These are phyloP conservation scores for Dendrothele bispora DNA, from an alignment of 768 basidiomycete genomes.

Conservation along the genomic window DNA sequence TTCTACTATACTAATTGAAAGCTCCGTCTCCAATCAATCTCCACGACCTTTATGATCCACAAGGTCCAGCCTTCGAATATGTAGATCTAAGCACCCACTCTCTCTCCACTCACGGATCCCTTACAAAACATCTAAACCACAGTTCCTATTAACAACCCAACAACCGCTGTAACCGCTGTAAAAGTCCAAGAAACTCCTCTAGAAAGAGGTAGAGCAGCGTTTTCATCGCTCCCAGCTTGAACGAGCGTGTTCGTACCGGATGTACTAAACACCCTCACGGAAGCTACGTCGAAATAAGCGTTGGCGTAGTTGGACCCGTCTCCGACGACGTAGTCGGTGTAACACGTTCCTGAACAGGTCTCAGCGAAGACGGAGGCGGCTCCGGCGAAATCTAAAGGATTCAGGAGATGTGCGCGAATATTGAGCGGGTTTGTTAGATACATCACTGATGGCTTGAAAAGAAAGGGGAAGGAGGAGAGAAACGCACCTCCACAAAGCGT, in stretches of 20 bases:
- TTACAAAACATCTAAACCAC: too few relatives aligned
- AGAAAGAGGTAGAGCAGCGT: not conserved
- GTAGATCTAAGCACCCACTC: not conserved
- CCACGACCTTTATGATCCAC: too few relatives aligned
- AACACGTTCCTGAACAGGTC: slow-evolving; percentile 68
- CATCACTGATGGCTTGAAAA: slow-evolving; percentile 11
- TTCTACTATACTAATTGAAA: too few relatives aligned
- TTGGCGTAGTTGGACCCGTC: slow-evolving; percentile 58
- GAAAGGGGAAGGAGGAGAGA: not conserved
- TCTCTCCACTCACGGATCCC: too few relatives aligned
- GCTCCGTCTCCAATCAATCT: too few relatives aligned
- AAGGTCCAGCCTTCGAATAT: not conserved
- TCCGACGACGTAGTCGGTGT: slow-evolving; percentile 69
- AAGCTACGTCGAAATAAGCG: slow-evolving; percentile 74
- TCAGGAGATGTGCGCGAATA: not conserved
- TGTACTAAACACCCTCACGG: slow-evolving; percentile 49
- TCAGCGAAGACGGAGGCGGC: slow-evolving; percentile 48
- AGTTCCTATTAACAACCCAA: not conserved
- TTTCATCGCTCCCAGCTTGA: not conserved
- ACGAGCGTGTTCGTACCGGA: slow-evolving; percentile 27
- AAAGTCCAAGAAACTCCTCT: not conserved
- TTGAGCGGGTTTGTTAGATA: not conserved
- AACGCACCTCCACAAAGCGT: slow-evolving; percentile 62
- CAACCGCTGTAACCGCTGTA: too few relatives aligned
- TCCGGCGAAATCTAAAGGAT: slow-evolving; percentile 47